A percentile compares a stretch with the other conserved stretches of the same genome.
Conservation (phyloP, 1,284 basidiomycete genomes). For the Leccinum brunneo-olivaceum region DNA sequence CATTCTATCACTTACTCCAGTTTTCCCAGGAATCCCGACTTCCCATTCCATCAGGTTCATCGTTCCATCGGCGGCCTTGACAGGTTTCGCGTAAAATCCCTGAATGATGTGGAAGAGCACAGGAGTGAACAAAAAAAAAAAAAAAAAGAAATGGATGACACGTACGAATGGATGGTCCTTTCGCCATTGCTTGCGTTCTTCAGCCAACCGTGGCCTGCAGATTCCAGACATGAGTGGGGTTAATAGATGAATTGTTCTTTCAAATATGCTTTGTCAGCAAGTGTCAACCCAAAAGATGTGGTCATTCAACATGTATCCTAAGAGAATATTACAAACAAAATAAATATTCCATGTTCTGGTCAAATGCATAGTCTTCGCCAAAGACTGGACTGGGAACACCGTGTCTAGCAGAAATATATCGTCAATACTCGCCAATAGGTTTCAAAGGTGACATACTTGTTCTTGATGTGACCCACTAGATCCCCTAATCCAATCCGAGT, state of each 20-base stretch:
- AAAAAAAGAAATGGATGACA: slow-evolving; percentile 19
- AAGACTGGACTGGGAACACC: slow-evolving; percentile 15
- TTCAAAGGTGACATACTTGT: slow-evolving; percentile 13
- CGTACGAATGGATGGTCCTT: slow-evolving; percentile 98
- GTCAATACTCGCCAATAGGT: not conserved
- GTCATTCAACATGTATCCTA: too few species aligned
- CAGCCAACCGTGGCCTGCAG: slow-evolving; percentile 80
- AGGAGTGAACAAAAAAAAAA: not conserved
- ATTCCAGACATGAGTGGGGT: slow-evolving; percentile 65
- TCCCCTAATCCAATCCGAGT: slow-evolving; percentile 17
- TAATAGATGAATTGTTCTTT: slow-evolving; percentile 1
- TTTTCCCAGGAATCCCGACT: slow-evolving; percentile 89
- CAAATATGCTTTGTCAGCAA: slow-evolving; percentile 26
- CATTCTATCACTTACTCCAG: slow-evolving; percentile 49
- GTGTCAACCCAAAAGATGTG: too few species aligned
- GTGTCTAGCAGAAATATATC: slow-evolving; percentile 14
- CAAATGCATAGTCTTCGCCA: slow-evolving; percentile 19
- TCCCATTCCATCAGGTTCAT: slow-evolving; percentile 99
- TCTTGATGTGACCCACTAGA: slow-evolving; percentile 19
- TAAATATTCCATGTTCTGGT: slow-evolving; percentile 12
- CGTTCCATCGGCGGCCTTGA: slow-evolving; percentile 84
- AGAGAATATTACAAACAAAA: too few species aligned
- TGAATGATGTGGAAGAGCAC: slow-evolving; percentile 30
- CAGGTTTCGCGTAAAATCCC: slow-evolving; percentile 96
- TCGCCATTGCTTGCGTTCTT: slow-evolving; percentile 98